phyloP scores from a whole-genome alignment of 2,329 filamentous ascomycete species.

The Hypoxylon rubiginosum region DNA sequence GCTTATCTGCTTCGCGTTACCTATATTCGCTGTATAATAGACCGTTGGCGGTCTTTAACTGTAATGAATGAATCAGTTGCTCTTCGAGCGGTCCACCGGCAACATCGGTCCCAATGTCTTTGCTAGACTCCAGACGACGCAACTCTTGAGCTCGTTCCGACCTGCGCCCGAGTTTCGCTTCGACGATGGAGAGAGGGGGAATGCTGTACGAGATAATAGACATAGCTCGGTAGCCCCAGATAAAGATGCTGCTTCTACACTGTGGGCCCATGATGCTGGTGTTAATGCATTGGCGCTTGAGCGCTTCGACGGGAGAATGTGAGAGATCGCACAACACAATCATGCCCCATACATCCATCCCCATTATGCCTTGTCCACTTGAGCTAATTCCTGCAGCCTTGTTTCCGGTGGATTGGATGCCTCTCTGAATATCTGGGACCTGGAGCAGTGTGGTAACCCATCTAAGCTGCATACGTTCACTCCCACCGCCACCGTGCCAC shows the following conservation, averaged over 20 bases:
- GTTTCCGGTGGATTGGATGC: slow-evolving; percentile 89
- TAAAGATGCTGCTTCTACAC: slow-evolving; percentile 53
- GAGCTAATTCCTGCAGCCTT: slow-evolving; percentile 64
- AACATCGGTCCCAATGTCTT: slow-evolving; percentile 73
- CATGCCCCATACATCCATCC: not conserved
- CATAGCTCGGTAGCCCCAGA: slow-evolving; percentile 45
- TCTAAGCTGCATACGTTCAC: slow-evolving; percentile 63
- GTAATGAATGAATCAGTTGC: slow-evolving; percentile 76
- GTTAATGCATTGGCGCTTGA: slow-evolving; percentile 86
- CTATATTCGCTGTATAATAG: slow-evolving; percentile 20
- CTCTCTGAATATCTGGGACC: slow-evolving; percentile 87
- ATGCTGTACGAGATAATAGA: slow-evolving; percentile 47
- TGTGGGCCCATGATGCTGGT: slow-evolving; percentile 80
- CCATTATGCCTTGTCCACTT: not conserved
- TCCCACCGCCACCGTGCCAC: slow-evolving; percentile 66
- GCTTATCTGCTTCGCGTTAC: not conserved
- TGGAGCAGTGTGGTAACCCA: slow-evolving; percentile 71
- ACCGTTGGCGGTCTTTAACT: slow-evolving; percentile 18
- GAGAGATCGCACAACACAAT: slow-evolving; percentile 39
- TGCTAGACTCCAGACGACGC: slow-evolving; percentile 73
- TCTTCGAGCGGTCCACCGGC: slow-evolving; percentile 82
- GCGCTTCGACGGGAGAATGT: slow-evolving; percentile 83
- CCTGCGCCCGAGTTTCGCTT: slow-evolving; percentile 77
- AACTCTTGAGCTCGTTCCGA: slow-evolving; percentile 77
- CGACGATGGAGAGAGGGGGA: slow-evolving; percentile 68